phyloP scores from a whole-genome alignment of 345 rosid species.

The Hypericum perforatum region DNA sequence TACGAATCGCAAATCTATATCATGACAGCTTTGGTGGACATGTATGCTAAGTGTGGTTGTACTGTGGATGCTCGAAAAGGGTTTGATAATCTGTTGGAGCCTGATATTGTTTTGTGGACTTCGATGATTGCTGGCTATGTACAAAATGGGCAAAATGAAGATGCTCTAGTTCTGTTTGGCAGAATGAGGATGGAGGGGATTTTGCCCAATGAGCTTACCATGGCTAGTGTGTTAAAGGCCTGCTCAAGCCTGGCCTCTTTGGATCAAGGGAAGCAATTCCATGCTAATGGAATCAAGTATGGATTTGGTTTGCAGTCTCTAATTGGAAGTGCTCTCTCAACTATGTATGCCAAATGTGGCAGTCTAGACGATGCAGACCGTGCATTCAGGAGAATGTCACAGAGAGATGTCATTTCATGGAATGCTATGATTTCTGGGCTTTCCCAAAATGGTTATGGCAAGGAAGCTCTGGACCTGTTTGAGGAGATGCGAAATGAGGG shows the following conservation, averaged over 20 bases:
- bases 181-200: conserved; percentile 17
- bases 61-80: conserved; percentile 13
- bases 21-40: conserved; percentile 30
- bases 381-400: conserved; percentile 14
- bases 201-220: conserved; percentile 24
- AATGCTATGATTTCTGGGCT: conserved; percentile 28
- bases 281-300: conserved; percentile 18
- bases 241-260: conserved; percentile 21
- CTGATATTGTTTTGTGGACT: conserved; percentile 22
- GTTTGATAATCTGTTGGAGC: conserved; percentile 11
- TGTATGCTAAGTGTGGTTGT: conserved; percentile 22
- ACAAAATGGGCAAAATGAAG: conserved; percentile 22
- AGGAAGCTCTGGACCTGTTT: conserved; percentile 22
- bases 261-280: conserved; percentile 23
- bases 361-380: conserved; percentile 13
- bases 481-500: conserved; percentile 17
- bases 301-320: conserved; percentile 9
- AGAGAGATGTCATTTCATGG: conserved; percentile 20
- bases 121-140: conserved; percentile 24
- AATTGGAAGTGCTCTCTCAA: conserved; percentile 23
- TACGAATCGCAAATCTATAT: conserved; percentile 50
- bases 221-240: conserved; percentile 22
- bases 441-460: conserved; percentile 20
- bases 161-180: conserved; percentile 16
- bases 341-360: conserved; percentile 25